Base-by-base conservation (phyloP, 805 yeast genomes). In the Monosporozyma aquatica region DNA sequence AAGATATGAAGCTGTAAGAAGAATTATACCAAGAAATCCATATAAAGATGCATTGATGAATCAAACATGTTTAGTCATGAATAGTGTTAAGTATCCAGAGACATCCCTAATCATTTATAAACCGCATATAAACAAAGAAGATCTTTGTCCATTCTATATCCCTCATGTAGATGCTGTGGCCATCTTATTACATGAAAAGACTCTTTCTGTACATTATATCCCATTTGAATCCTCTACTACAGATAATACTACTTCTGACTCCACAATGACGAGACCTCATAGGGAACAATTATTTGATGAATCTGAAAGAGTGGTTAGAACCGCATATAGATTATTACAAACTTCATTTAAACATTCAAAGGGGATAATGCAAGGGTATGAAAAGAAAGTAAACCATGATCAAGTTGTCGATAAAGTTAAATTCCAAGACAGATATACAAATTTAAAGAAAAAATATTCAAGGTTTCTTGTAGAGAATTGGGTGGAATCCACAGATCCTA, bases 401-500 rank as follows among this genome's bases (percentile, higher is more conserved):
- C 66, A 76, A 48, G 84, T 90, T 6, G 94, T 90, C 0, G 78
- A 85, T 35, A 83, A 87, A 54, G 82, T 81, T 20, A 70, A 76
- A 10, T 90, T 90, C 53, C 97, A 90, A 59, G 81, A 85, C 55
- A 66, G 83, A 45, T 90, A 90, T 59, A 80, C 86, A 22, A 68
- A 74, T 17, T 68, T 90, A 54, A 90, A 90, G 62, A 84, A 82
- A 59, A 83, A 80, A 60, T 83, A 89, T 59, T 86, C 95, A 0
- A 75, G 80, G 22, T 62, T 66, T 14, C 65, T 90, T 38, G 87
- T 87, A 10, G 84, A 80, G 32, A 74, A 72, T 49, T 90, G 97
- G 97, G 78, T 72, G n/a, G 97, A 90, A 62, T 78, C 81, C 24
- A 90, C 97, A 2, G 97, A 90, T 62, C 97, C 97, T 3, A 75